These are phyloP conservation scores for Tagetes erecta DNA, from an alignment of 129 eudicot genomes.

Conservation along the genomic window DNA sequence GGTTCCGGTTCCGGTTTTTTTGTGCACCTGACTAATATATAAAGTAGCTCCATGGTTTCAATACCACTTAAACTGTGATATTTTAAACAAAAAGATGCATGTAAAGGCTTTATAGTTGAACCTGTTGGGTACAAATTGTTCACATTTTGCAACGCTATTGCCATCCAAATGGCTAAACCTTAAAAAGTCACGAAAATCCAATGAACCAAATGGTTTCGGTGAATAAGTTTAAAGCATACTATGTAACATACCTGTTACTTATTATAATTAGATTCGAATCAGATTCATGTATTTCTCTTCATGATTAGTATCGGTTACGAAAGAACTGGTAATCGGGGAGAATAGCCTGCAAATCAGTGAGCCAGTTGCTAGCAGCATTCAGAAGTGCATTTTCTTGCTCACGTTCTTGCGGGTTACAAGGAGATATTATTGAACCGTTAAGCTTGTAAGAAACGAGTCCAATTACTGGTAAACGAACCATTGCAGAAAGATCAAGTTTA, in stretches of 20 bases:
- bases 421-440: slow-evolving; percentile 48
- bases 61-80: neutral
- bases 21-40: neutral
- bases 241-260: neutral
- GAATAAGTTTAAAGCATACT: slow-evolving; percentile 8
- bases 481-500: slow-evolving; percentile 22
- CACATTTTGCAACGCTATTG: neutral
- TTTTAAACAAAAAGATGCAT: slow-evolving; percentile 13
- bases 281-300: neutral
- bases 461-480: slow-evolving; percentile 59
- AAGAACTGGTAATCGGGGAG: slow-evolving; percentile 70
- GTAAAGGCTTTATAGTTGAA: neutral
- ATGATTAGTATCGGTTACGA: neutral
- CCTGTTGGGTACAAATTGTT: neutral
- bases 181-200: neutral
- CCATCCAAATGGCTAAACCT: neutral
- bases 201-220: neutral
- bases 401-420: slow-evolving; percentile 41
- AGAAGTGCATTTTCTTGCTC: slow-evolving; percentile 49
- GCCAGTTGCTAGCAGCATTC: slow-evolving; percentile 63
- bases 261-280: neutral
- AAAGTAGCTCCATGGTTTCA: slow-evolving; percentile 13
- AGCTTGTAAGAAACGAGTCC: slow-evolving; percentile 71
- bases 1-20: no score
- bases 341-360: slow-evolving; percentile 42